Conservation (phyloP, 495 filamentous ascomycete species). For the Chaetomium fimeti region DNA sequence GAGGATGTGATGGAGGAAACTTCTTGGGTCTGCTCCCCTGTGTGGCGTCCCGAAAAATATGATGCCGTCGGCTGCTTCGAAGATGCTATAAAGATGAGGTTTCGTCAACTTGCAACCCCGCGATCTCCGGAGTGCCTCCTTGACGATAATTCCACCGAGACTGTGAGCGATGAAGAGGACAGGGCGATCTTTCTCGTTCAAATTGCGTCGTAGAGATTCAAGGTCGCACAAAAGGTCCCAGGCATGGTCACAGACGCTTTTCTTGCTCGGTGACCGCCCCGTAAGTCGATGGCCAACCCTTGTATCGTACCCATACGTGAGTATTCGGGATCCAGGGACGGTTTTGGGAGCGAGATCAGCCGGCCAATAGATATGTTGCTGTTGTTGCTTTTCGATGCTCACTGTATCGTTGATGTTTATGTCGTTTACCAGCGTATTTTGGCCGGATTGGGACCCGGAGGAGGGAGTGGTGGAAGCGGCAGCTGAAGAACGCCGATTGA, state of each 20-base stretch:
- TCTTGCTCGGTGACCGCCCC: conserved; percentile 13
- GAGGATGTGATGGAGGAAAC: conserved; percentile 16
- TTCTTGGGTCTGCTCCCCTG: conserved; percentile 28
- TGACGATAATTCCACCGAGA: conserved; percentile 41
- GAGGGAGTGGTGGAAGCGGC: not conserved
- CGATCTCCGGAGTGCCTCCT: conserved; percentile 26
- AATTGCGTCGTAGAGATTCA: conserved; percentile 10
- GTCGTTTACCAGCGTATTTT: not conserved
- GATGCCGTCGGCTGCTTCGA: conserved; percentile 23
- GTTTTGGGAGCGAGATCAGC: conserved; percentile 14
- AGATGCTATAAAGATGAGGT: conserved; percentile 25
- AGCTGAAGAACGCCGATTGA: not conserved
- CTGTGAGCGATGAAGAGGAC: conserved; percentile 44
- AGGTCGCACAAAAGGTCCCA: conserved; percentile 7
- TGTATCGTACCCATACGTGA: conserved; percentile 21
- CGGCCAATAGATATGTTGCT: conserved; percentile 17
- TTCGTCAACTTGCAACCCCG: conserved; percentile 3
- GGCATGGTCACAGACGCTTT: conserved; percentile 13
- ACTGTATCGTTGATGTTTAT: not conserved
- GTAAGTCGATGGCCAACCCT: conserved; percentile 6
- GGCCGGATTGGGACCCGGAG: not conserved
- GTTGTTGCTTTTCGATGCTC: not conserved
- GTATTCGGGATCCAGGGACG: conserved; percentile 20
- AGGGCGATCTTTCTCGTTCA: conserved; percentile 20
- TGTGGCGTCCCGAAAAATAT: conserved; percentile 41